These are phyloP conservation scores for Uronychia setigera DNA, from an alignment of 73 alveolate genomes.

Conservation along the genomic window DNA sequence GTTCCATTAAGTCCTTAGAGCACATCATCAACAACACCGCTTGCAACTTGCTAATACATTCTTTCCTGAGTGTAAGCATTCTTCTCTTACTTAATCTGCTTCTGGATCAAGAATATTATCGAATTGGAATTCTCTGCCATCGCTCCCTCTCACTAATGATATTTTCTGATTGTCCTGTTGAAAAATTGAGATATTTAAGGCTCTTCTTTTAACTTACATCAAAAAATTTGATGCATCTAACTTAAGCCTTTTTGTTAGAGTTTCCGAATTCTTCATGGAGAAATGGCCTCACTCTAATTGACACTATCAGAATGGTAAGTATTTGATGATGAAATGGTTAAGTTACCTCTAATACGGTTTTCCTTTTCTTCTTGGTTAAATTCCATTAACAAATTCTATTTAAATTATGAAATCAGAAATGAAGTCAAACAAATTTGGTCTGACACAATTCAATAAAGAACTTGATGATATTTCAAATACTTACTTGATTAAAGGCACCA, in stretches of 20 bases:
- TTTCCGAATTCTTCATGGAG: constrained; percentile 35
- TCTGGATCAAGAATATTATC: constrained; percentile 45
- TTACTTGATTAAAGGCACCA: constrained; percentile 27
- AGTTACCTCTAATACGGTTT: constrained; percentile 48
- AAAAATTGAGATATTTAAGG: too few relatives aligned
- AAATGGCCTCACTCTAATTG: constrained; percentile 61
- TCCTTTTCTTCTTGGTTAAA: constrained; percentile 8
- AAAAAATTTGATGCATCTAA: constrained; percentile 27
- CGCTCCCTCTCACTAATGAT: constrained; percentile 46
- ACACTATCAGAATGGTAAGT: constrained; percentile 25
- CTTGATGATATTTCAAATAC: constrained; percentile 19
- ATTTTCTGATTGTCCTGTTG: constrained; percentile 35
- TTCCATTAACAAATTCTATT: background rate
- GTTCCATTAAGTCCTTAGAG: constrained; percentile 86
- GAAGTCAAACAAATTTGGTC: constrained; percentile 14
- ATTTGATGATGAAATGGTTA: background rate
- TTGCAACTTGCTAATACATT: constrained; percentile 26
- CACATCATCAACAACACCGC: constrained; percentile 76
- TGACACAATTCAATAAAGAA: constrained; percentile 11
- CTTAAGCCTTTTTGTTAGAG: constrained; percentile 20
- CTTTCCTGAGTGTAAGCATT: background rate
- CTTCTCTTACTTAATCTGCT: constrained; percentile 20
- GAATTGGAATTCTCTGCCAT: constrained; percentile 59
- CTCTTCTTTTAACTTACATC: too few relatives aligned
- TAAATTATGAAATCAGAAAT: constrained; percentile 7